Conservation (phyloP, 148 eudicot species). For the Beta vulgaris region DNA sequence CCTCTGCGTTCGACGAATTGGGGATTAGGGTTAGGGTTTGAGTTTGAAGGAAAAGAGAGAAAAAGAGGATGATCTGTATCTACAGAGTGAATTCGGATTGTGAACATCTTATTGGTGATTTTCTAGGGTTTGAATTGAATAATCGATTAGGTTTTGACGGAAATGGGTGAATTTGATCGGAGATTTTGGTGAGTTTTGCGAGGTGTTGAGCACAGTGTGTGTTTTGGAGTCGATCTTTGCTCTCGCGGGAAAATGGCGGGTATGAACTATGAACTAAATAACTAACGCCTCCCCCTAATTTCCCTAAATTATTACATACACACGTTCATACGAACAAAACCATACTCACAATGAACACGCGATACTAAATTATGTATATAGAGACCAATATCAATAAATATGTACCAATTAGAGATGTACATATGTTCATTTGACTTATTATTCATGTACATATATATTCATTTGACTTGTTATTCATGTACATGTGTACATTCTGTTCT, state of each 20-base stretch:
- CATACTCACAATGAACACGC: too few relatives aligned
- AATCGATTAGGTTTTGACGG: background rate
- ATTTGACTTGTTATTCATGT: too few relatives aligned
- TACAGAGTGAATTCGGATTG: conserved; percentile 63
- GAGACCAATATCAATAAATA: too few relatives aligned
- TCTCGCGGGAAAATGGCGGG: background rate
- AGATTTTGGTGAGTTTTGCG: background rate
- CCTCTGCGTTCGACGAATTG: conserved; percentile 58
- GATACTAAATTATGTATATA: too few relatives aligned
- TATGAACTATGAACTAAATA: background rate
- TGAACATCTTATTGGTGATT: conserved; percentile 41
- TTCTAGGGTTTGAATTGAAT: background rate
- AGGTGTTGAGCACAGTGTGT: background rate
- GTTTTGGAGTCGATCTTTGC: background rate
- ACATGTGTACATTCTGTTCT: too few relatives aligned
- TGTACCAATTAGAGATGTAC: too few relatives aligned
- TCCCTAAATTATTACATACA: too few relatives aligned
- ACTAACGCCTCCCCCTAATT: background rate
- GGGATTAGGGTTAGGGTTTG: conserved; percentile 23
- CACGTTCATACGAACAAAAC: too few relatives aligned
- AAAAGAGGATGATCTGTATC: conserved; percentile 53
- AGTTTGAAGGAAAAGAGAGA: conserved; percentile 30
- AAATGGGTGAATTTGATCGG: background rate
- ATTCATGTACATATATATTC: too few relatives aligned
- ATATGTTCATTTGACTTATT: too few relatives aligned